Evolutionary conservation across 2,329 filamentous ascomycete species (phyloP).

Genomic region (Hypocrella siamensis): DNA sequence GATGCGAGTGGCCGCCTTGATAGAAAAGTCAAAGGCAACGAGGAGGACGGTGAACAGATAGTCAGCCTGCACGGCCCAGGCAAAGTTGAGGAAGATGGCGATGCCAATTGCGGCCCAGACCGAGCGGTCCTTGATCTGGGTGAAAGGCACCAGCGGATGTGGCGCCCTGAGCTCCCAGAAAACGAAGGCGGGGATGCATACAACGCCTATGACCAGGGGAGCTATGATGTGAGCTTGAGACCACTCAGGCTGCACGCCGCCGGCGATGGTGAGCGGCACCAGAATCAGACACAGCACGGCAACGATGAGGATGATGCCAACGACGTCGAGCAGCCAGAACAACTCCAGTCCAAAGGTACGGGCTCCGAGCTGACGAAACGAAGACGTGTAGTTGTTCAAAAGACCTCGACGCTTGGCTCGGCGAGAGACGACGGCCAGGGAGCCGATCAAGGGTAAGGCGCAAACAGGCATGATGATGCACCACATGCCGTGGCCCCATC

Average conservation of each 20-base stretch:
- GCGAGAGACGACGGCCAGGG: constrained; percentile 39
- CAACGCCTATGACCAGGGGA: constrained; percentile 40
- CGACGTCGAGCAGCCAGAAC: constrained; percentile 39
- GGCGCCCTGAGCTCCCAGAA: constrained; percentile 43
- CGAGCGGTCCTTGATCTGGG: constrained; percentile 32
- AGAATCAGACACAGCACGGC: constrained; percentile 43
- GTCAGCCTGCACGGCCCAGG: constrained; percentile 29
- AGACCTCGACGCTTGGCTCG: constrained; percentile 38
- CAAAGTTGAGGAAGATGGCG: constrained; percentile 21
- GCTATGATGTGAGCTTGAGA: constrained; percentile 32
- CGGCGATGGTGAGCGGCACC: constrained; percentile 45
- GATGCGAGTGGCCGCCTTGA: constrained; percentile 33
- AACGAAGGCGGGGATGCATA: constrained; percentile 38
- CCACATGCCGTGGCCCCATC: constrained; percentile 55
- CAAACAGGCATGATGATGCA: constrained; percentile 47
- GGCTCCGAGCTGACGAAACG: constrained; percentile 22
- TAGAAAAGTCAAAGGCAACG: constrained; percentile 31
- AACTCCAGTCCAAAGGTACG: constrained; percentile 23
- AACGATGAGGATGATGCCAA: constrained; percentile 41
- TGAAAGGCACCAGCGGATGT: constrained; percentile 39
- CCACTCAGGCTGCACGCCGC: constrained; percentile 27
- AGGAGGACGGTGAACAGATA: constrained; percentile 37
- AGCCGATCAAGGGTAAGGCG: constrained; percentile 40
- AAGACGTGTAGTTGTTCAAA: constrained; percentile 10
- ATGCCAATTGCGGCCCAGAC: constrained; percentile 30